Percentiles rank a stretch among this genome's conserved stretches.
Evolutionary conservation across 2,329 filamentous ascomycete species (phyloP).

Genomic region (Xylaria hypoxylon): DNA sequence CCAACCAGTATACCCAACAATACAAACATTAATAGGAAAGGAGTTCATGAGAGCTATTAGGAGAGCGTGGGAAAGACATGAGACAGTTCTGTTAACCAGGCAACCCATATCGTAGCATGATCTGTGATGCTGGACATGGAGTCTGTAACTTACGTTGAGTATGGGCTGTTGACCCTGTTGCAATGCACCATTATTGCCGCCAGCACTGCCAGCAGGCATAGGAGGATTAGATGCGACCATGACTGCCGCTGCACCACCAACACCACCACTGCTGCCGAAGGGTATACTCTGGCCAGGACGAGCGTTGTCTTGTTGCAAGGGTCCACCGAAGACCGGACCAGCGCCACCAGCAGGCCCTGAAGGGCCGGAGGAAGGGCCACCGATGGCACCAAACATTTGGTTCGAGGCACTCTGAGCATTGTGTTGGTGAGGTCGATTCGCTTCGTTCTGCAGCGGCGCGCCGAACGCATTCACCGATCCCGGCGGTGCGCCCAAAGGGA

Average conservation of each 20-base stretch:
- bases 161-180: constrained; percentile 65
- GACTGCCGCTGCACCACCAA: constrained; percentile 64
- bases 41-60: background rate
- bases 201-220: constrained; percentile 52
- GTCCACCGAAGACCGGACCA: constrained; percentile 75
- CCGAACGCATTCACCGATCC: constrained; percentile 64
- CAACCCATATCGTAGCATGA: too few species aligned
- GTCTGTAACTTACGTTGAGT: constrained; percentile 68
- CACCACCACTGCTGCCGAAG: constrained; percentile 66
- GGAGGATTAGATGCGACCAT: constrained; percentile 51
- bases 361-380: constrained; percentile 44
- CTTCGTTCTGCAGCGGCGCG: constrained; percentile 65
- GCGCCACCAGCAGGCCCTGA: constrained; percentile 65
- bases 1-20: background rate
- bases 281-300: constrained; percentile 71
- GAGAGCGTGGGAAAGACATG: background rate
- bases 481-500: constrained; percentile 64
- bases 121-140: background rate
- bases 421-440: constrained; percentile 64
- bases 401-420: constrained; percentile 60
- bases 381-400: constrained; percentile 63
- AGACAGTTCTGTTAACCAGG: background rate
- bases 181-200: constrained; percentile 53
- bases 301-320: constrained; percentile 70
- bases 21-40: background rate